A percentile compares a stretch with the other conserved stretches of the same genome.
phyloP scores from a whole-genome alignment of 2,329 filamentous ascomycete species.

The Botryosphaeria agaves region DNA sequence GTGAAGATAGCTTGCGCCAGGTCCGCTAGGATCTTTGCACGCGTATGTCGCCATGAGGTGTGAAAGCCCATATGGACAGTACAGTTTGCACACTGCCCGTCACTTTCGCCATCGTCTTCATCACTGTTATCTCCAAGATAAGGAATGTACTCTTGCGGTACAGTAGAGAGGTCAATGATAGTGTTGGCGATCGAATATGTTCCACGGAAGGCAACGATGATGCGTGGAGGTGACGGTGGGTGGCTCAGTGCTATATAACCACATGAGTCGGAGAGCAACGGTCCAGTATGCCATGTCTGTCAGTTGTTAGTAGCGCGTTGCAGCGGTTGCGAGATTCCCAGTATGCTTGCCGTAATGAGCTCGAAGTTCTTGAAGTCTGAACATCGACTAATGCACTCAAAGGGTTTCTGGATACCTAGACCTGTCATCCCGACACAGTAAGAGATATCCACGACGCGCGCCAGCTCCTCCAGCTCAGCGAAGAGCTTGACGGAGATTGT shows the following conservation, averaged over 20 bases:
- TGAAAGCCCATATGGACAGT: conserved; percentile 88
- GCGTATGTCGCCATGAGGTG: conserved; percentile 63
- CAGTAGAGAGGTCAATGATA: conserved; percentile 73
- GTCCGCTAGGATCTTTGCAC: conserved; percentile 48
- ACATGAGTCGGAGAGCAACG: conserved; percentile 74
- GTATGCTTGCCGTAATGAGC: conserved; percentile 40
- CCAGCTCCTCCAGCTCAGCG: conserved; percentile 64
- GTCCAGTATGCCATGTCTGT: conserved; percentile 76
- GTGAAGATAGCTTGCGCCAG: conserved; percentile 40
- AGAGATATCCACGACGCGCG: conserved; percentile 83
- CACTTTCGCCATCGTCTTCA: conserved; percentile 12
- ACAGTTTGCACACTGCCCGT: conserved; percentile 55
- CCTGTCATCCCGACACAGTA: conserved; percentile 84
- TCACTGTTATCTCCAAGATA: conserved; percentile 45
- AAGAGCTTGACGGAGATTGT: conserved; percentile 50
- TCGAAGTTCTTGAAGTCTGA: conserved; percentile 65
- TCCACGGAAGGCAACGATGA: conserved; percentile 80
- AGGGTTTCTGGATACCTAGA: conserved; percentile 68
- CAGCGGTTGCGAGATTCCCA: background rate
- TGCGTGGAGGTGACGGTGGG: conserved; percentile 30
- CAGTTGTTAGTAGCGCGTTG: conserved; percentile 1
- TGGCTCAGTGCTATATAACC: conserved; percentile 89
- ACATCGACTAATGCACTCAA: conserved; percentile 72
- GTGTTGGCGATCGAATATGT: conserved; percentile 91
- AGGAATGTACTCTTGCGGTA: conserved; percentile 79